These are phyloP conservation scores for Umbilicus rupestris DNA, from an alignment of 164 flowering plant genomes.

Conservation along the genomic window DNA sequence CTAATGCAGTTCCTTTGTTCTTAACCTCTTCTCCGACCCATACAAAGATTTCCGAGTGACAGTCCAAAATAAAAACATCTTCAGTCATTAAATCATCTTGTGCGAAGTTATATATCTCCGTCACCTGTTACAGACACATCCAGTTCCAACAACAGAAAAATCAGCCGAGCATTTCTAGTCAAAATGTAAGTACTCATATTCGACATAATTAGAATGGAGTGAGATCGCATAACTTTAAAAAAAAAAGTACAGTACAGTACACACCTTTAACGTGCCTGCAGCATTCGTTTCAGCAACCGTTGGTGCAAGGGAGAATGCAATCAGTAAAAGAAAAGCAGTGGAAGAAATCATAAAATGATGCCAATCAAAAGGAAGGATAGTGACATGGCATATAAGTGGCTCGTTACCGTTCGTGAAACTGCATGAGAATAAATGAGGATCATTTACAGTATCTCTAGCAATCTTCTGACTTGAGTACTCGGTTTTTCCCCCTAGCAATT, in stretches of 20 bases:
- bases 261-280: slow-evolving; percentile 86
- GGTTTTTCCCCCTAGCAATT: slow-evolving; percentile 73
- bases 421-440: slow-evolving; percentile 88
- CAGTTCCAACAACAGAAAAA: background rate
- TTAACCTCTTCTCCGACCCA: slow-evolving; percentile 93
- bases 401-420: slow-evolving; percentile 52
- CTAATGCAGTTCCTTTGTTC: slow-evolving; percentile 54
- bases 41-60: too few relatives aligned
- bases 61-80: too few relatives aligned
- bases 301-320: slow-evolving; percentile 8
- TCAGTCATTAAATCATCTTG: too few relatives aligned
- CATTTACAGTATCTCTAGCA: slow-evolving; percentile 59
- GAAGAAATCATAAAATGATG: background rate
- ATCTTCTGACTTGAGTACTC: slow-evolving; percentile 86
- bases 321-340: background rate
- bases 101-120: too few relatives aligned
- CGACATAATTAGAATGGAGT: too few relatives aligned
- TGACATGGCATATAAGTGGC: too few relatives aligned
- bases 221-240: background rate
- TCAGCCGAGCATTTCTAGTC: background rate
- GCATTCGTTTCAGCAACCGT: slow-evolving; percentile 3
- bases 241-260: slow-evolving; percentile 17
- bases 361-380: too few relatives aligned
- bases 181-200: too few relatives aligned
- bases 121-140: slow-evolving; percentile 59